A percentile compares a stretch with the other conserved stretches of the same genome.
These are phyloP conservation scores for Leccinum pellstonianum DNA, from an alignment of 768 basidiomycete species.

Conservation along the genomic window DNA sequence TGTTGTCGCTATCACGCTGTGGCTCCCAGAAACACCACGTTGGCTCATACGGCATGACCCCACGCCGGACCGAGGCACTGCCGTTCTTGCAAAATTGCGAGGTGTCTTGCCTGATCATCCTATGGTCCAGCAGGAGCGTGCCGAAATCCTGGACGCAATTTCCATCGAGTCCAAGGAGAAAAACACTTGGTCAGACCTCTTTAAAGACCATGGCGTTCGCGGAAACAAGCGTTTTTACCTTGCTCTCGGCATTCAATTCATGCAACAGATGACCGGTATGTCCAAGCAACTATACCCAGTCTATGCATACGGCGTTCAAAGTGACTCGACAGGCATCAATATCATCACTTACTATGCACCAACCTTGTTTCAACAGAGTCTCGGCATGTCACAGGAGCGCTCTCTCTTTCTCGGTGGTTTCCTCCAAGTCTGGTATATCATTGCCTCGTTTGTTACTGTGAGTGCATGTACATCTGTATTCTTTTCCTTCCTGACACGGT, in stretches of 20 bases:
- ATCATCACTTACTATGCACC: constrained; percentile 11
- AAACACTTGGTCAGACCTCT: constrained; percentile 7
- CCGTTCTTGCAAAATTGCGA: constrained; percentile 1
- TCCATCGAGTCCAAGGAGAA: constrained; percentile 5
- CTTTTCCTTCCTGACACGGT: not conserved
- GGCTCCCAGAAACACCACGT: constrained; percentile 8
- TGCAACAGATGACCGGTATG: constrained; percentile 13
- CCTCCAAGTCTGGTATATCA: constrained; percentile 10
- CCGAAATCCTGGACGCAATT: constrained; percentile 7
- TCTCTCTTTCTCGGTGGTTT: constrained; percentile 8
- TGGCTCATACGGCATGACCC: constrained; percentile 8
- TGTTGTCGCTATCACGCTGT: constrained; percentile 4
- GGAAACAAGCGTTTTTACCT: constrained; percentile 10
- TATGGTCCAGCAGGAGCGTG: not conserved
- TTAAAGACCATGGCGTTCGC: constrained; percentile 8
- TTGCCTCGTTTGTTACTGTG: constrained; percentile 8
- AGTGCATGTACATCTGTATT: not conserved
- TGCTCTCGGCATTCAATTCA: constrained; percentile 10
- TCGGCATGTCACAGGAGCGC: constrained; percentile 6
- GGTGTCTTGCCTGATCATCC: not conserved
- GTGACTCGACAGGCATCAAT: constrained; percentile 5
- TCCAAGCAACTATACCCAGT: not conserved
- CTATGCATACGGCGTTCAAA: not conserved
- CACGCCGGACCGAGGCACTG: constrained; percentile 2
- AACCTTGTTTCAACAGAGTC: constrained; percentile 8